Percentiles rank a stretch among this genome's conserved stretches.
Evolutionary conservation across 768 basidiomycete genomes (phyloP).

Genomic region (Paxillus involutus): DNA sequence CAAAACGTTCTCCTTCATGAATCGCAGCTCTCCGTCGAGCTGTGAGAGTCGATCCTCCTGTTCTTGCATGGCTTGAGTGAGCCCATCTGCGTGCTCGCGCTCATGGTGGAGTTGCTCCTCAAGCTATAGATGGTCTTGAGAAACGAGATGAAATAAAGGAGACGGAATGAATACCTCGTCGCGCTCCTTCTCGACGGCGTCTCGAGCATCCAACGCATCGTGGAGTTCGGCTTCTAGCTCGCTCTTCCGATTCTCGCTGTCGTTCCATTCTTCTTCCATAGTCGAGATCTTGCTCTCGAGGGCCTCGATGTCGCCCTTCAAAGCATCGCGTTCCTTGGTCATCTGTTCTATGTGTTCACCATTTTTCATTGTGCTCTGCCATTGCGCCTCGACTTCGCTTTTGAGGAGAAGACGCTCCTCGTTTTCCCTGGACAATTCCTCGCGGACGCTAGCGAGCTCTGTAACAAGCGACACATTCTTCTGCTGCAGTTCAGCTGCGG

Average conservation of each 20-base stretch:
- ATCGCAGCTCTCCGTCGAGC: constrained; percentile 56
- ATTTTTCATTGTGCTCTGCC: constrained; percentile 60
- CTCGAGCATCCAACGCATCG: constrained; percentile 50
- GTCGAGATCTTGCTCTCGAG: constrained; percentile 42
- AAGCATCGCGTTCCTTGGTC: constrained; percentile 24
- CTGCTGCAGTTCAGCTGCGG: constrained; percentile 41
- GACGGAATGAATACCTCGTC: constrained; percentile 43
- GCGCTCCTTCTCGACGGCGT: constrained; percentile 55
- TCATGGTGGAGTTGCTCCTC: constrained; percentile 51
- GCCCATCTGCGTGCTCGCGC: constrained; percentile 48
- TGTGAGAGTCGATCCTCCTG: constrained; percentile 50
- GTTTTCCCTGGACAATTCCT: constrained; percentile 41
- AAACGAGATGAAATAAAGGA: background rate
- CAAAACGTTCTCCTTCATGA: constrained; percentile 50
- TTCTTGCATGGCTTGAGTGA: constrained; percentile 50
- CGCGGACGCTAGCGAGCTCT: constrained; percentile 34
- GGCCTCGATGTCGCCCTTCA: constrained; percentile 27
- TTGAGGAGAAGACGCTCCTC: constrained; percentile 52
- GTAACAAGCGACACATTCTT: constrained; percentile 45
- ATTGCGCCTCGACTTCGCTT: constrained; percentile 68
- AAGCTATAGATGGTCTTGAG: constrained; percentile 32
- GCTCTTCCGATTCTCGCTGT: constrained; percentile 52
- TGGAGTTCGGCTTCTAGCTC: constrained; percentile 59
- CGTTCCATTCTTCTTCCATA: constrained; percentile 57
- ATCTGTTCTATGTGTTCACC: constrained; percentile 47